Evolutionary conservation across 805 yeast genomes (phyloP), one percentile per base, ranked within the genome.

Genomic region (Candida gorgasii): DNA sequence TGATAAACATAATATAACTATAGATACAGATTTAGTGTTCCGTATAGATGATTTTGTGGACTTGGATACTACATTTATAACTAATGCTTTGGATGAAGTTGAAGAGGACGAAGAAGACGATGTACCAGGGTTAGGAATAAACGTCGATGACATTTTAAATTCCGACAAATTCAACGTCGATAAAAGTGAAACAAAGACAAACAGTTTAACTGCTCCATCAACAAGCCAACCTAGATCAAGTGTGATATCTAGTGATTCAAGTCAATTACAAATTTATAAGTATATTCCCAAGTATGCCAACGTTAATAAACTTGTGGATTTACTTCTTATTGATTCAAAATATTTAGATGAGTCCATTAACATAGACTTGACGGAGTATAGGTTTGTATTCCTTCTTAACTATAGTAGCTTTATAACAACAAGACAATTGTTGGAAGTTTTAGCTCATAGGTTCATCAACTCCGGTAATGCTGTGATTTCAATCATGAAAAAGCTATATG

Each of bases 221-320:
- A n/a, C 31, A 7, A 12, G 17, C 5, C 39, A 24, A 13, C 8
- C 11, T 8, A 44, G 43, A 28, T 35, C 34, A 29, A 51, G 52
- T 39, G 40, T 49, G 2, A 36, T 52, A 19, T 51, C 58, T 1
- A 32, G 53, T 17, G 54, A 49, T 14, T 53, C 55, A 7, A 44
- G 39, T 32, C 46, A 48, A 28, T 18, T 40, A 16, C 51, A 47
- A 17, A 48, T 40, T 12, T 44, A 43, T 27, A 54, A 49, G 34
- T 62, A 53, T 44, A 59, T 68, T 26, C 74, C 74, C 3, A 64
- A 66, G 39, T 63, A 54, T 51, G 93, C 93, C 1, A 75, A 86
- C 1, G 63, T 88, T 43, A 93, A 87, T 33, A 80, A 81, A 51
- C 72, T 92, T 52, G 73, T 89, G 42, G 97, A 92, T 61, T 73